phyloP scores from a whole-genome alignment of 2,329 filamentous ascomycete genomes.

The Fusarium sp. region DNA sequence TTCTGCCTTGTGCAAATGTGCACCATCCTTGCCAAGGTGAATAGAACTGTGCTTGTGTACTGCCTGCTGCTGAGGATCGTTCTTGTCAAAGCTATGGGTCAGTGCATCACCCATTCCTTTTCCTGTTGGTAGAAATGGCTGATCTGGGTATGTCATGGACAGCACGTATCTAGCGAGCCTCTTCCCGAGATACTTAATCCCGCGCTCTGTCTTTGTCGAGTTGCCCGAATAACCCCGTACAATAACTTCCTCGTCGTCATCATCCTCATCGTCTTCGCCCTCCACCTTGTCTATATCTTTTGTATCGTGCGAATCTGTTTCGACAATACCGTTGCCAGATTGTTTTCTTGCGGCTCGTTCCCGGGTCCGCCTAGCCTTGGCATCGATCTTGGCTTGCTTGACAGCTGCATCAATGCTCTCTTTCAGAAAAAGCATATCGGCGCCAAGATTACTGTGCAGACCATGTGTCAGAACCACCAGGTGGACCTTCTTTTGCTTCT shows the following conservation, averaged over 20 bases:
- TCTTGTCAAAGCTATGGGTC: conserved; percentile 57
- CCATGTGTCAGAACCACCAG: conserved; percentile 94
- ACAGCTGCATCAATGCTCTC: conserved; percentile 93
- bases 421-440: conserved; percentile 97
- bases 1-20: conserved; percentile 61
- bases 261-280: conserved; percentile 59
- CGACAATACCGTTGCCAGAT: conserved; percentile 11
- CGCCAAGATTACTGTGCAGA: conserved; percentile 92
- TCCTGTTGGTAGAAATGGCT: conserved; percentile 80
- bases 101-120: conserved; percentile 64
- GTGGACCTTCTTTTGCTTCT: conserved; percentile 84
- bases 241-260: conserved; percentile 86
- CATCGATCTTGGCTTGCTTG: conserved; percentile 78
- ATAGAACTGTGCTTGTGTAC: conserved; percentile 73
- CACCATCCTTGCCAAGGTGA: conserved; percentile 66
- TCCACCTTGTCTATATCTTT: conserved; percentile 52
- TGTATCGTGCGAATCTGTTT: conserved; percentile 35
- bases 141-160: conserved; percentile 91
- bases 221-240: conserved; percentile 93
- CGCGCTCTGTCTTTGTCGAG: conserved; percentile 89
- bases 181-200: conserved; percentile 97
- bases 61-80: conserved; percentile 61
- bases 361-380: conserved; percentile 70
- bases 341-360: conserved; percentile 56
- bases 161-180: conserved; percentile 92